Conservation (phyloP, 495 filamentous ascomycete genomes). For the Hypoxylon lienhwacheense region DNA sequence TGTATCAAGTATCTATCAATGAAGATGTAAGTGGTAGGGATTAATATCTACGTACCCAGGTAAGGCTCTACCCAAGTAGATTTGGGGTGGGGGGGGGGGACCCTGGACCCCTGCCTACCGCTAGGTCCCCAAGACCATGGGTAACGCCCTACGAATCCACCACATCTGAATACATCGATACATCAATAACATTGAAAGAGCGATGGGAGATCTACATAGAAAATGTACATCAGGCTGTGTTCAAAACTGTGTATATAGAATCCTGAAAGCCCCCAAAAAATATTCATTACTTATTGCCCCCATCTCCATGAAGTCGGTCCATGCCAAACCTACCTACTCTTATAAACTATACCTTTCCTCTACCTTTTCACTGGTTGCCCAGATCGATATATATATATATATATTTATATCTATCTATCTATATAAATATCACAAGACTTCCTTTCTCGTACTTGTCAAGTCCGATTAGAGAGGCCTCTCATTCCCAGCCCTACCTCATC, state of each 20-base stretch:
- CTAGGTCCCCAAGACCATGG: conserved; percentile 7
- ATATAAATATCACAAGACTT: conserved; percentile 19
- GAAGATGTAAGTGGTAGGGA: background rate
- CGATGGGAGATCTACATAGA: conserved; percentile 21
- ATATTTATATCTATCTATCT: conserved; percentile 16
- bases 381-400: conserved; percentile 13
- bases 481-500: conserved; percentile 8
- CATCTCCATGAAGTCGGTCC: conserved; percentile 31
- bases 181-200: background rate
- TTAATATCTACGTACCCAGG: background rate
- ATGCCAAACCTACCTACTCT: conserved; percentile 12
- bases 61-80: conserved; percentile 4
- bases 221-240: conserved; percentile 22
- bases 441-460: background rate
- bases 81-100: too few species aligned
- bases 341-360: conserved; percentile 2
- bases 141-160: conserved; percentile 31
- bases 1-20: conserved; percentile 1
- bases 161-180: conserved; percentile 1
- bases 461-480: background rate
- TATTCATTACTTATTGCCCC: conserved; percentile 33
- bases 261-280: conserved; percentile 39
- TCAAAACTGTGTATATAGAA: conserved; percentile 33
- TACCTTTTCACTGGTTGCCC: conserved; percentile 8
- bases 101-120: conserved; percentile 14